Conservation (phyloP, 306 rosid species). For the Corylus heterophylla region DNA sequence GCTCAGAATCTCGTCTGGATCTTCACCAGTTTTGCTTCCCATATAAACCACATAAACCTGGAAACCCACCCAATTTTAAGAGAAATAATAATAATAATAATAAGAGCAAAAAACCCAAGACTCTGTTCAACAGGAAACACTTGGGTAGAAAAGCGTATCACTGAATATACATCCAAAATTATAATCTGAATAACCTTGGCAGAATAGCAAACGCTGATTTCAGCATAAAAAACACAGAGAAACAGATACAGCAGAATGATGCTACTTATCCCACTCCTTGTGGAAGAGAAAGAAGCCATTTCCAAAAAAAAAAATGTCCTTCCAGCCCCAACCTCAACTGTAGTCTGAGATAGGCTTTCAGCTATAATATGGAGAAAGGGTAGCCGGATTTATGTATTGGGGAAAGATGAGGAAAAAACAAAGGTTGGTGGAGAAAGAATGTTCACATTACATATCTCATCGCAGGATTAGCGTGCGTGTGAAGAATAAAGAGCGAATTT, state of each 20-base stretch:
- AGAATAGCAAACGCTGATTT: conserved; percentile 44
- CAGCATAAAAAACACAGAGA: conserved; percentile 47
- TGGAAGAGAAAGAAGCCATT: conserved; percentile 40
- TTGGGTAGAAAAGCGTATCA: neutral
- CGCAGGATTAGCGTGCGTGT: conserved; percentile 16
- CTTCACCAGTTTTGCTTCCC: conserved; percentile 68
- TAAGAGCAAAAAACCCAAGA: neutral
- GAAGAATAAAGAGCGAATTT: conserved; percentile 15
- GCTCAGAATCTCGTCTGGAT: conserved; percentile 53
- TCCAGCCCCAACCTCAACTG: neutral
- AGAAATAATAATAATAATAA: neutral
- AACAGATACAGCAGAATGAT: conserved; percentile 30
- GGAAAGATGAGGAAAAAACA: conserved; percentile 11
- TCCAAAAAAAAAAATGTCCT: neutral
- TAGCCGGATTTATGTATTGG: conserved; percentile 8
- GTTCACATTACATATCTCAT: conserved; percentile 7
- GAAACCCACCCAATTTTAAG: conserved; percentile 21
- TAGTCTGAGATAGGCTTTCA: conserved; percentile 2
- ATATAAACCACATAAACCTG: conserved; percentile 81
- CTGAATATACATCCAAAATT: neutral
- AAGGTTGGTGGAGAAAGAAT: conserved; percentile 13
- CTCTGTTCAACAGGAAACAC: neutral
- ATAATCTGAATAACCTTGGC: conserved; percentile 46
- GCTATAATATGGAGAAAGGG: conserved; percentile 6
- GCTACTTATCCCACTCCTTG: conserved; percentile 17